These are phyloP conservation scores for Neurospora sp. DNA, from an alignment of 495 filamentous ascomycete genomes.

Conservation along the genomic window DNA sequence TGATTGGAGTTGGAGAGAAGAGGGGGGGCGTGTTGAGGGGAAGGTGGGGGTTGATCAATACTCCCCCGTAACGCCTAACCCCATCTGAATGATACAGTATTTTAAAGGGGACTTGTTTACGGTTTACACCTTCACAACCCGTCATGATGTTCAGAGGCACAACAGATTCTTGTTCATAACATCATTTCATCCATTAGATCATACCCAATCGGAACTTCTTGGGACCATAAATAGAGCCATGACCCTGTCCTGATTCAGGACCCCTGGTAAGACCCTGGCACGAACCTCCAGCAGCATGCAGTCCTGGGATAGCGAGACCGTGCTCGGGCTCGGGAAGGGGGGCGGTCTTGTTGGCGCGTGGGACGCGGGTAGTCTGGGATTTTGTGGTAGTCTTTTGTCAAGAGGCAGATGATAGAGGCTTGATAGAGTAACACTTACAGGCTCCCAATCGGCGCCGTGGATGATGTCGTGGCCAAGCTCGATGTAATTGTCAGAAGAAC, in stretches of 20 bases:
- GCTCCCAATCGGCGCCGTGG: conserved; percentile 24
- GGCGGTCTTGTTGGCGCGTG: conserved; percentile 31
- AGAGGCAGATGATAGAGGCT: background rate
- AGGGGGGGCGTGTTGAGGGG: background rate
- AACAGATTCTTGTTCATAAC: background rate
- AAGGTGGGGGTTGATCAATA: background rate
- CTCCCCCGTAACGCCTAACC: background rate
- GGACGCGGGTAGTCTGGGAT: conserved; percentile 13
- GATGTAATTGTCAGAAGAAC: conserved; percentile 26
- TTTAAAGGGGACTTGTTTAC: background rate
- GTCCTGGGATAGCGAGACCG: conserved; percentile 19
- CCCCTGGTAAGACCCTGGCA: conserved; percentile 21
- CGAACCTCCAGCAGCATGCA: conserved; percentile 22
- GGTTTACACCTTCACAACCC: background rate
- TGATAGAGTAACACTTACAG: conserved; percentile 8
- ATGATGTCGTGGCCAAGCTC: conserved; percentile 27
- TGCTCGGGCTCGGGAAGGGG: conserved; percentile 26
- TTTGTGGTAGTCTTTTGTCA: background rate
- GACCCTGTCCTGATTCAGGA: conserved; percentile 16
- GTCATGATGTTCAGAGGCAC: background rate
- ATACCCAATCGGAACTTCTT: background rate
- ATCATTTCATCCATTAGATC: background rate
- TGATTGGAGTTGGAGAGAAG: background rate
- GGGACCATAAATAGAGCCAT: background rate
- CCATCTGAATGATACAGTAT: background rate